Evolutionary conservation across 495 filamentous ascomycete genomes (phyloP).

Genomic region (Aspergillus sclerotiicarbonarius): DNA sequence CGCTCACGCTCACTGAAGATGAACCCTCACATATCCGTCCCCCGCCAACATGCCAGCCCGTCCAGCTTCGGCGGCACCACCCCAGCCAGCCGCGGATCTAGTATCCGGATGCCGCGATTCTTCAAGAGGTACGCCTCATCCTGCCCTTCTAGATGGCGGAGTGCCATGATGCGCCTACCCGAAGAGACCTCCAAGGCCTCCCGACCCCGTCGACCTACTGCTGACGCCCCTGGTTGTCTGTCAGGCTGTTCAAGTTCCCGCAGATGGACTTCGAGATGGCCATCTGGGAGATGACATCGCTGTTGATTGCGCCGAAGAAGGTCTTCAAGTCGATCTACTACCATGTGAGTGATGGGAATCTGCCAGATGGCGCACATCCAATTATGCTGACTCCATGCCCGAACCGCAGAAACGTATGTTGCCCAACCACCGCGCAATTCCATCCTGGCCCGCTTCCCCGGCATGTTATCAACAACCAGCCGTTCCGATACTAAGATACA

Average conservation of each 20-base stretch:
- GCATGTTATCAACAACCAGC: not conserved
- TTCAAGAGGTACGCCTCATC: slow-evolving; percentile 46
- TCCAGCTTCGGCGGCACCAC: slow-evolving; percentile 53
- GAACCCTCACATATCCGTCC: slow-evolving; percentile 64
- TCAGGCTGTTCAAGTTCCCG: slow-evolving; percentile 62
- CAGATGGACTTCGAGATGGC: slow-evolving; percentile 76
- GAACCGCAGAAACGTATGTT: slow-evolving; percentile 58
- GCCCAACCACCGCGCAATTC: not conserved
- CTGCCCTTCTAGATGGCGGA: not conserved
- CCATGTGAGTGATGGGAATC: slow-evolving; percentile 50
- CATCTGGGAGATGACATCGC: slow-evolving; percentile 74
- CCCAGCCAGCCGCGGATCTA: slow-evolving; percentile 47
- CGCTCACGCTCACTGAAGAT: slow-evolving; percentile 31
- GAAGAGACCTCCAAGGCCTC: not conserved
- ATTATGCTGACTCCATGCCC: slow-evolving; percentile 7
- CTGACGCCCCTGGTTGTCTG: slow-evolving; percentile 3
- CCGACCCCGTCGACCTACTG: not conserved
- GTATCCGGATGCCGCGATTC: slow-evolving; percentile 56
- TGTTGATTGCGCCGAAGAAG: slow-evolving; percentile 73
- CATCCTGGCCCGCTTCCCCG: not conserved
- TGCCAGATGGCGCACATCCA: not conserved
- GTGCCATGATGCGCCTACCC: not conserved
- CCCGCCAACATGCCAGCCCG: slow-evolving; percentile 56
- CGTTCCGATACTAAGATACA: not conserved
- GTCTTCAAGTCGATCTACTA: slow-evolving; percentile 77